These are phyloP conservation scores for Coemansia sp. DNA, from an alignment of 192 early-diverging fungal genomes.

Conservation along the genomic window DNA sequence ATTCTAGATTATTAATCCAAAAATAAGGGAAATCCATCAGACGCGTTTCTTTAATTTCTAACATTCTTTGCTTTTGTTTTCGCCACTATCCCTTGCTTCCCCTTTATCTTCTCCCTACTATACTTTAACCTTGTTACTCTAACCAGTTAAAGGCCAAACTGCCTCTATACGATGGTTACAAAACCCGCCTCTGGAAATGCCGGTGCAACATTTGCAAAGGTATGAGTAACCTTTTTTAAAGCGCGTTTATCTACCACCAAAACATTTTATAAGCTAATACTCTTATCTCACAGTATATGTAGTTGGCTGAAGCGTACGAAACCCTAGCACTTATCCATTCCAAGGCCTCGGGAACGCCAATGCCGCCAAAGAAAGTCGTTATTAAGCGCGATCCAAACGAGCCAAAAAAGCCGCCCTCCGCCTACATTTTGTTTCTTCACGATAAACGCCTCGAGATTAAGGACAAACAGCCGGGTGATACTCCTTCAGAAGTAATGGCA, in stretches of 20 bases:
- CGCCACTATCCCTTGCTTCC: neutral
- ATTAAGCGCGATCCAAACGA: constrained; percentile 11
- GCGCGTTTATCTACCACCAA: neutral
- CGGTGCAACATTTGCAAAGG: constrained; percentile 1
- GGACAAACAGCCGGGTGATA: neutral
- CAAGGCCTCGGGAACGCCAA: neutral
- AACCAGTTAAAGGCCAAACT: neutral
- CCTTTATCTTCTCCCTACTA: neutral
- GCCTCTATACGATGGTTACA: neutral
- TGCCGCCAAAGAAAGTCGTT: neutral
- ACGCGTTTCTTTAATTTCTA: neutral
- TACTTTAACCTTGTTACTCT: neutral
- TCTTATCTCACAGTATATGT: neutral
- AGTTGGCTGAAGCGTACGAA: constrained; percentile 4
- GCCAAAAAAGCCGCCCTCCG: neutral
- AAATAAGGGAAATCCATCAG: neutral
- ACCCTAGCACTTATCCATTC: constrained; percentile 6
- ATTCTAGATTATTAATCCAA: neutral
- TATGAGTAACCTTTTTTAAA: neutral
- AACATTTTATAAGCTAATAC: neutral
- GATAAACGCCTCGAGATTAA: constrained; percentile 6
- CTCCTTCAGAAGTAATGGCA: neutral
- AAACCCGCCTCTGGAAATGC: constrained; percentile 7
- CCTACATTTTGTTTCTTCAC: neutral
- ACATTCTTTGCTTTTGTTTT: neutral